Percentiles rank a stretch among this genome's conserved stretches.
phyloP scores from a whole-genome alignment of 768 basidiomycete genomes.

The Sporobolomyces pararoseus region DNA sequence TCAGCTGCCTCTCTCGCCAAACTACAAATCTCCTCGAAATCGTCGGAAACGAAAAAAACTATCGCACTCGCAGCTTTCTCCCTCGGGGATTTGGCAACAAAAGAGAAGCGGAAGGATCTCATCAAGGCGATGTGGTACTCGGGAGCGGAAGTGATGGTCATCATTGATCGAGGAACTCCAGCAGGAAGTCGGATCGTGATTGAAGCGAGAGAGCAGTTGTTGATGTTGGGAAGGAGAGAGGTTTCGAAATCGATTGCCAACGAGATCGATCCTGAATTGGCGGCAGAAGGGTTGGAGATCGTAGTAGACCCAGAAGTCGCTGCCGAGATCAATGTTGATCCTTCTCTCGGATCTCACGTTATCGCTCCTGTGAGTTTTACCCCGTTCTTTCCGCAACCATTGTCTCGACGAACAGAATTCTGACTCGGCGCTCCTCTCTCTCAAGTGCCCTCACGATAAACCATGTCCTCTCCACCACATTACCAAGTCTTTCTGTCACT shows the following conservation, averaged over 20 bases:
- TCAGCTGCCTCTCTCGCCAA: slow-evolving; percentile 60
- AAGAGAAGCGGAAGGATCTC: slow-evolving; percentile 61
- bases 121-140: slow-evolving; percentile 88
- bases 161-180: slow-evolving; percentile 77
- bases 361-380: slow-evolving; percentile 69
- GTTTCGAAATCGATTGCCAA: slow-evolving; percentile 29
- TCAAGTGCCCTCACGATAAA: slow-evolving; percentile 83
- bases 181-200: slow-evolving; percentile 72
- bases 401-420: background rate
- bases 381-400: slow-evolving; percentile 20
- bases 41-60: slow-evolving; percentile 46
- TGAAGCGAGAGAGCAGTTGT: slow-evolving; percentile 70
- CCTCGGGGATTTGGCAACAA: slow-evolving; percentile 66
- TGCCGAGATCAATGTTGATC: slow-evolving; percentile 39
- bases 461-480: slow-evolving; percentile 64
- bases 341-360: slow-evolving; percentile 64
- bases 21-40: slow-evolving; percentile 44
- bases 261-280: slow-evolving; percentile 50
- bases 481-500: slow-evolving; percentile 60
- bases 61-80: slow-evolving; percentile 82
- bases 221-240: slow-evolving; percentile 48
- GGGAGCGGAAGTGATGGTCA: slow-evolving; percentile 76
- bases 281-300: slow-evolving; percentile 27
- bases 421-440: background rate
- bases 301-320: slow-evolving; percentile 21